Evolutionary conservation across 2,329 filamentous ascomycete species (phyloP), one percentile per base, ranked within the genome.

Genomic region (Penicillium nordicum): DNA sequence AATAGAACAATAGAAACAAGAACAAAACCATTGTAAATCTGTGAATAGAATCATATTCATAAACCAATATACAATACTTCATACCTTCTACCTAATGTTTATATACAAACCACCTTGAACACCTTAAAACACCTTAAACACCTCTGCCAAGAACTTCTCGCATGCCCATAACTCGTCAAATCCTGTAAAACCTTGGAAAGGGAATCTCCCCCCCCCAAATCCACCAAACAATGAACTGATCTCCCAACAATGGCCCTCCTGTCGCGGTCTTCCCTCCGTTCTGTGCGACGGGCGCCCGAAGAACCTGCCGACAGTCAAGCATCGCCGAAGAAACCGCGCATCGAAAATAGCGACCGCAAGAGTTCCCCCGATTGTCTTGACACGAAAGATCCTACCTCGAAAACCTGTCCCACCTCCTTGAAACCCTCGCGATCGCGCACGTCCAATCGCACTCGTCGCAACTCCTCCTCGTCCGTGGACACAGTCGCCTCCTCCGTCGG

Each of bases 311-410:
- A 61, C 45, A 30, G 49, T 44, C 49, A 29, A 29, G 57, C 62
- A 37, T 63, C 68, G 40, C 66, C 68, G 34, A 70, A 71, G 56
- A 65, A 65, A 43, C 62, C 63, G 61, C 62, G 68, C 46, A 61
- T 66, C 14, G 61, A 64, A 37, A 59, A 54, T 50, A 37, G 59
- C 54, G 50, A 57, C 46, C 66, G 68, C 57, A 65, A 61, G 52
- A 73, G 70, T 57, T 72, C 69, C 12, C 70, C 69, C 16, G 71
- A 71, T 53, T 67, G 69, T 14, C 63, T 72, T 14, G 68, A 73
- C 46, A 67, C 65, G 14, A 70, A 63, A 25, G 32, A 51, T 12
- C 14, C 48, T 16, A 36, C 25, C 36, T 18, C 38, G 10, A 51
- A 53, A 32, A 47, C 51, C 23, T 56, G 50, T 37, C 16, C 49